A percentile compares a stretch with the other conserved stretches of the same genome.
phyloP scores from a whole-genome alignment of 1,284 basidiomycete species.

The Austroboletus novae-zelandiae region DNA sequence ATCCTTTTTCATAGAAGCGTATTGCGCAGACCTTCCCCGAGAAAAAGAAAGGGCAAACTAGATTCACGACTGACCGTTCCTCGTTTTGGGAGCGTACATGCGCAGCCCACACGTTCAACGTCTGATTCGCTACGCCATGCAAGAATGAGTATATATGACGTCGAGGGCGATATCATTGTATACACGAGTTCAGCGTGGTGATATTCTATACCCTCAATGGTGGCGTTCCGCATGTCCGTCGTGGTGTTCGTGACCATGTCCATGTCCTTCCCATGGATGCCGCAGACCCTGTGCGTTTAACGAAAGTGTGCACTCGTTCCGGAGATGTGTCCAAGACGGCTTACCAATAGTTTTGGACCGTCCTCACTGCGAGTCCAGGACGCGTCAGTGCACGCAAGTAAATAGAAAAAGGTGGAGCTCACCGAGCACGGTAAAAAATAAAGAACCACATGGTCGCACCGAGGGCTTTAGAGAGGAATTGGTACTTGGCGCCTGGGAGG shows the following conservation, averaged over 20 bases:
- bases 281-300: slow-evolving; percentile 26
- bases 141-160: not conserved
- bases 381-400: slow-evolving; percentile 3
- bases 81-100: not conserved
- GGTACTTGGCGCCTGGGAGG: slow-evolving; percentile 74
- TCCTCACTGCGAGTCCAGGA: slow-evolving; percentile 51
- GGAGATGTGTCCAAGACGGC: slow-evolving; percentile 6
- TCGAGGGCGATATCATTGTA: not conserved
- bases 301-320: not conserved
- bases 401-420: slow-evolving; percentile 32
- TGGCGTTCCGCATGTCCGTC: slow-evolving; percentile 28
- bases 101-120: not conserved
- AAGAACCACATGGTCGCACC: slow-evolving; percentile 98
- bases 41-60: too few relatives aligned
- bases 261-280: slow-evolving; percentile 53
- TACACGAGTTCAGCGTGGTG: not conserved
- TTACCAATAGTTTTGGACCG: slow-evolving; percentile 69
- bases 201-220: slow-evolving; percentile 26
- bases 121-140: not conserved
- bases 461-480: slow-evolving; percentile 78
- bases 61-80: not conserved
- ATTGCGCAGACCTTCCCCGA: too few relatives aligned
- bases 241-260: slow-evolving; percentile 40
- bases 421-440: slow-evolving; percentile 93
- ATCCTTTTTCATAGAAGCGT: too few relatives aligned